Evolutionary conservation across 108 stramenopile genomes (phyloP), one percentile per base, ranked within the genome.

Genomic region (Nitzschia sp.): DNA sequence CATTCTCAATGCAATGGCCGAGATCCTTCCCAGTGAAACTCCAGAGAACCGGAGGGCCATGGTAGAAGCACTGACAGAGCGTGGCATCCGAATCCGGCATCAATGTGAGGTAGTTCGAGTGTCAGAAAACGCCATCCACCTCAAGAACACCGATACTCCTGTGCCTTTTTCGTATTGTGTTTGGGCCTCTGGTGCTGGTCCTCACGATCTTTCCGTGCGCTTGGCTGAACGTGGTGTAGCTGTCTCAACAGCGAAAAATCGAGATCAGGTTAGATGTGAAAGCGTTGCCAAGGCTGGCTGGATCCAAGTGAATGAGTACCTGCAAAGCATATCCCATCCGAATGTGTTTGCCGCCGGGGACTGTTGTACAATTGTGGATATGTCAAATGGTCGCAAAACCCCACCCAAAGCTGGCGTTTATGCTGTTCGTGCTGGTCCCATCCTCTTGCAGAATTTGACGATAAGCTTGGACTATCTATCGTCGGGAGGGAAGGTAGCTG

Each of bases 321-420:
- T 95, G 52, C 94, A 95, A 67, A 89, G 87, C 65, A 50, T 80
- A 0, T 87, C 86, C 22, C 89, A 95, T 77, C 83, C 84, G 24
- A 72, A 72, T 62, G 75, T 95, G 19, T 95, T 92, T 80, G 89
- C 94, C 8, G 91, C 91, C 6, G 94, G 94, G 6, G 94, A 95
- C 73, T 95, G 94, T 50, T 81, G 80, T 63, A 77, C 79, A 52
- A 91, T 95, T 60, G 62, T 77, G 52, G 29, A 54, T 62, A 55
- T 34, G 7, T 67, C 61, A 8, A 39, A 65, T 10, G 19, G 24
- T 29, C 64, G 62, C 38, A 17, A 37, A 19, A 41, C 70, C 14
- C 82, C 79, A 10, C 90, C 93, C 39, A 95, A 95, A 70, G 94
- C 94, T 0, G 94, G 94, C 1, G 94, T 95, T 8, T 95, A 88